Base-by-base conservation (phyloP, 805 yeast species). In the Schwanniomyces occidentalis region DNA sequence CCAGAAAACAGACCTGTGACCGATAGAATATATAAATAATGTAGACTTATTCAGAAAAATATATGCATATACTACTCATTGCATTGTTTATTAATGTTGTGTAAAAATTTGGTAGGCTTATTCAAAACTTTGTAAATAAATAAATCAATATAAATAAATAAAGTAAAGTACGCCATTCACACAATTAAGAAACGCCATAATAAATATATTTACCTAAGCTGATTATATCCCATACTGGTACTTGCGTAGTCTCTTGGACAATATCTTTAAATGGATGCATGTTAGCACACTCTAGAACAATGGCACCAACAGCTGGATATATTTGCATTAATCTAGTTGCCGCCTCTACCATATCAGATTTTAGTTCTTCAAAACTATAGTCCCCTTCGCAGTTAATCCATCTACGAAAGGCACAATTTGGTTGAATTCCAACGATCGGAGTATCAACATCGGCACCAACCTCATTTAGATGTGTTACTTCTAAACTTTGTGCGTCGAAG, bases 221-320 rank as follows among this genome's bases (percentile, higher is more conserved):
- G 12, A 55, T 42, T 5, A 46, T 59, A 41, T 59, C 63, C 44
- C 48, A 60, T 4, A 60, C 59, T 2, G 65, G 63, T 10, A 54
- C 30, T 4, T 34, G 34, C 4, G 52, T 46, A n/a, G 43, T 51
- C 13, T 24, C 23, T 16, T 49, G 58, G 16, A 61, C 50, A 2
- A 56, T 58, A 27, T 44, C 47, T 9, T 62, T 45, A 30, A 40
- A 51, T n/a, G 63, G 65, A 13, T 61, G 63, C 61, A 61, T 60
- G 32, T 60, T 61, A 6, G 63, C 55, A 35, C 67, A 58, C 36
- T 58, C 65, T 34, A 60, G 46, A 7, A 60, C 61, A 34, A 60
- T 45, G 0, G 54, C 63, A 8, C 55, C 53, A 22, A 58, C 46
- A 5, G 35, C 28, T 7, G 15, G 31, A 17, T 41, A 14, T 12